These are phyloP conservation scores for Cadophora luteo-olivacea DNA, from an alignment of 2,329 filamentous ascomycete genomes.

Conservation along the genomic window DNA sequence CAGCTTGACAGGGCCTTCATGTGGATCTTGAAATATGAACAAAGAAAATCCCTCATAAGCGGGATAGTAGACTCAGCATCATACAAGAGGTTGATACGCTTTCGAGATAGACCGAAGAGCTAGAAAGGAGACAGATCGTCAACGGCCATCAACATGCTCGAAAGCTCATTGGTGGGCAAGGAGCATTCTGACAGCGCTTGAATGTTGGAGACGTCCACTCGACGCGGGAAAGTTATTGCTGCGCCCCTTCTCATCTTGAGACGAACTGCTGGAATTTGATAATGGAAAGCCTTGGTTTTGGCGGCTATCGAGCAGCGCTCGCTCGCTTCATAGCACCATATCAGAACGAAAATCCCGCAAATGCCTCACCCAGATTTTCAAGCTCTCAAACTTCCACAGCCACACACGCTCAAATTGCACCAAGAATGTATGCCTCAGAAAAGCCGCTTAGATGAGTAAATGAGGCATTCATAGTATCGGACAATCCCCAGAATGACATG, in stretches of 20 bases:
- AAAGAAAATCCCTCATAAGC: constrained; percentile 24
- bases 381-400: neutral
- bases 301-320: constrained; percentile 1
- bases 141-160: neutral
- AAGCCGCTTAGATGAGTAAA: neutral
- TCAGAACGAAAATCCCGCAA: constrained; percentile 9
- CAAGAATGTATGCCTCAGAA: neutral
- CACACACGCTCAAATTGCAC: neutral
- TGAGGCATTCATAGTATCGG: neutral
- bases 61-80: neutral
- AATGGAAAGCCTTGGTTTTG: constrained; percentile 6
- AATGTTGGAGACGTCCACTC: neutral
- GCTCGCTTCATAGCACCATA: neutral
- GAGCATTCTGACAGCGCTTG: neutral
- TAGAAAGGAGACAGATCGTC: constrained; percentile 3
- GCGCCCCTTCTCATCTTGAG: constrained; percentile 7
- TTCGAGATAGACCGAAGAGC: constrained; percentile 12
- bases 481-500: neutral
- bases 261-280: constrained; percentile 6
- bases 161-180: constrained; percentile 14
- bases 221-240: neutral
- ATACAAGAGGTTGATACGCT: constrained; percentile 10
- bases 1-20: constrained; percentile 7
- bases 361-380: constrained; percentile 16
- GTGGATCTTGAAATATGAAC: constrained; percentile 4